Evolutionary conservation across 148 eudicot species (phyloP), one percentile per base, ranked within the genome.

Genomic region (Rhododendron henanense): DNA sequence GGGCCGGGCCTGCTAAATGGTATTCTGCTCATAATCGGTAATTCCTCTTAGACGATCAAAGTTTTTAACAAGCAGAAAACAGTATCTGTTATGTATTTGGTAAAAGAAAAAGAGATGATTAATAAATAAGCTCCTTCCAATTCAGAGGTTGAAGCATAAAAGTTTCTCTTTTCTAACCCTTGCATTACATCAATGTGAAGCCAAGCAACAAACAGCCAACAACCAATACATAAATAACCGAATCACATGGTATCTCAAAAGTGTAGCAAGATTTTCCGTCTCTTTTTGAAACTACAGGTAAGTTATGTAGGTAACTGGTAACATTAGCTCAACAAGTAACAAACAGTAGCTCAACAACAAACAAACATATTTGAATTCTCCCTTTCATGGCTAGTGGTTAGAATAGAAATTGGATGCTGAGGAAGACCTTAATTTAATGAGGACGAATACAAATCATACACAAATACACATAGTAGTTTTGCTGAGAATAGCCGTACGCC

Each of bases 331-430:
- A 53, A 53, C 51, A 53, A 53, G 19, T 53, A 53, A 53, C 15
- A 53, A 35, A 75, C 45, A 53, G 21, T 84, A 74, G 57, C 10
- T 53, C 86, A 84, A 75, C 31, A 84, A 71, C 63, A 35, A 44
- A 50, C 45, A 33, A 44, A 63, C 4, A 69, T 48, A 48, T 83
- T 45, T 10, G 61, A 10, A 25, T 31, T 73, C 19, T 84, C 61
- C 61, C 44, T 33, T 73, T 84, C 33, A 15, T 10, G 33, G 5
- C 10, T 10, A 33, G 53, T 73, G 45, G 35, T 71, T 84, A 69
- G 44, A 47, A 83, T 67, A 45, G 7, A 25, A 25, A 35, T 48
- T 31, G 55, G 61, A 83, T 45, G n/a, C n/a, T 23, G 41, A 44
- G 59, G 28, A 45, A 67, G 59, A 45, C 41, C 73, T 67, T 47